phyloP scores from a whole-genome alignment of 2,329 filamentous ascomycete species.

The Aspergillus pseudoglaucus region DNA sequence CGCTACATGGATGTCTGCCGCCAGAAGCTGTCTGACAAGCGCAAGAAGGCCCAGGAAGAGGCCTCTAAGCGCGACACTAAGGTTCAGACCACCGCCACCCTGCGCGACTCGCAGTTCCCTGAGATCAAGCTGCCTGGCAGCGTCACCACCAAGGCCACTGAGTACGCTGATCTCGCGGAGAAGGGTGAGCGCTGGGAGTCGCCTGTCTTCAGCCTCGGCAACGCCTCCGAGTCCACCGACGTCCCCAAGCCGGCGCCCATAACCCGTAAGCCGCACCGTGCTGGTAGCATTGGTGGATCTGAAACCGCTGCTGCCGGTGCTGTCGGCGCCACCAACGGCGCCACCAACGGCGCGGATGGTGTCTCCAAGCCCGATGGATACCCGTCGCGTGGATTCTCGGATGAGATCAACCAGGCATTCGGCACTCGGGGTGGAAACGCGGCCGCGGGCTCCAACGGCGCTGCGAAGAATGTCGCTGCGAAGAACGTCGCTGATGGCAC shows the following conservation, averaged over 20 bases:
- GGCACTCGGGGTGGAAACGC: conserved; percentile 9
- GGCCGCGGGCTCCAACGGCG: conserved; percentile 1
- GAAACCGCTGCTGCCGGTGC: conserved; percentile 1
- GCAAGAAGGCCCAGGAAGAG: conserved; percentile 59
- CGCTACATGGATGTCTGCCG: conserved; percentile 73
- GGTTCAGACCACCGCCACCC: conserved; percentile 76
- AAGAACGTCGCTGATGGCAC: conserved; percentile 1
- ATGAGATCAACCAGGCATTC: conserved; percentile 28
- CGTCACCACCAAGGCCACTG: conserved; percentile 86
- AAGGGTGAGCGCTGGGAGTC: conserved; percentile 95
- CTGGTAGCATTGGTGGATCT: conserved; percentile 20
- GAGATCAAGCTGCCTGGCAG: conserved; percentile 78
- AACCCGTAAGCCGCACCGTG: conserved; percentile 53
- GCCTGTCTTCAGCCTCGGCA: conserved; percentile 83
- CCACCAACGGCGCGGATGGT: neutral
- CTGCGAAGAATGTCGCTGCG: neutral
- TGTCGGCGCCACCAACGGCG: neutral
- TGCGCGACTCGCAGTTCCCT: conserved; percentile 88
- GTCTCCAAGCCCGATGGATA: conserved; percentile 4
- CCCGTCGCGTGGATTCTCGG: conserved; percentile 24
- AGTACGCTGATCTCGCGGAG: conserved; percentile 79
- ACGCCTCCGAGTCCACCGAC: conserved; percentile 63
- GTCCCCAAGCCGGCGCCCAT: conserved; percentile 56
- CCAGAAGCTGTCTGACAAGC: conserved; percentile 65
- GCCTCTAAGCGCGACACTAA: conserved; percentile 56